Percentiles rank a stretch among this genome's conserved stretches.
These are phyloP conservation scores for Cardiosporidium cionae DNA, from an alignment of 169 alveolate genomes.

Conservation along the genomic window DNA sequence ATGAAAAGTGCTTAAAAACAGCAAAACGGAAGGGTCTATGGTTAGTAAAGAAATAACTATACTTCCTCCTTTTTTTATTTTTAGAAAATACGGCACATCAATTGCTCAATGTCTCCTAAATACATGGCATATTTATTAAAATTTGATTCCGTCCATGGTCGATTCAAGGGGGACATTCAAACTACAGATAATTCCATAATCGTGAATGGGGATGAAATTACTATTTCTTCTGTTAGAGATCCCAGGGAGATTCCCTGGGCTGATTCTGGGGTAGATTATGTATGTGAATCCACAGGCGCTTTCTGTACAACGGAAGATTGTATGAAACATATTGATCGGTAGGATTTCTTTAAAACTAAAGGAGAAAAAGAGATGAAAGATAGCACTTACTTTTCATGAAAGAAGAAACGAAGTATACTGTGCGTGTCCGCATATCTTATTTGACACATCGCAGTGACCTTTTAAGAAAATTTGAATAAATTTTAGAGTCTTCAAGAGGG, in stretches of 20 bases:
- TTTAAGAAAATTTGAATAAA: too few species aligned
- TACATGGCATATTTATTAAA: slow-evolving; percentile 85
- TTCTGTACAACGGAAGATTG: slow-evolving; percentile 80
- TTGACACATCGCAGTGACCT: too few species aligned
- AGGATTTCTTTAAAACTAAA: too few species aligned
- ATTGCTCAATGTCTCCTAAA: slow-evolving; percentile 85
- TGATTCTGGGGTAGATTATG: slow-evolving; percentile 79
- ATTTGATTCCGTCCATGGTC: slow-evolving; percentile 92
- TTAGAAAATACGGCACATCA: slow-evolving; percentile 21
- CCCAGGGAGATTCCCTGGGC: slow-evolving; percentile 93
- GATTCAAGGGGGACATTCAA: slow-evolving; percentile 68
- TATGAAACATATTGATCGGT: slow-evolving; percentile 15
- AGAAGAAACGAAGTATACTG: too few species aligned
- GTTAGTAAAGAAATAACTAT: not conserved
- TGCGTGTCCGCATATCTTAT: too few species aligned
- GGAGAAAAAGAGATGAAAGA: too few species aligned
- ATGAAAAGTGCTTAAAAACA: too few species aligned
- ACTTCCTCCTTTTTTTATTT: not conserved
- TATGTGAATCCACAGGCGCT: slow-evolving; percentile 95
- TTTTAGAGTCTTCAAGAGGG: too few species aligned
- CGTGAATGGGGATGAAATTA: slow-evolving; percentile 63
- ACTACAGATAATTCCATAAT: slow-evolving; percentile 58
- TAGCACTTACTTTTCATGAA: too few species aligned
- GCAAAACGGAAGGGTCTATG: too few species aligned
- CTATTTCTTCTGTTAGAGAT: slow-evolving; percentile 72